Evolutionary conservation across 2,329 filamentous ascomycete genomes (phyloP).

Genomic region (Cladophialophora immunda): DNA sequence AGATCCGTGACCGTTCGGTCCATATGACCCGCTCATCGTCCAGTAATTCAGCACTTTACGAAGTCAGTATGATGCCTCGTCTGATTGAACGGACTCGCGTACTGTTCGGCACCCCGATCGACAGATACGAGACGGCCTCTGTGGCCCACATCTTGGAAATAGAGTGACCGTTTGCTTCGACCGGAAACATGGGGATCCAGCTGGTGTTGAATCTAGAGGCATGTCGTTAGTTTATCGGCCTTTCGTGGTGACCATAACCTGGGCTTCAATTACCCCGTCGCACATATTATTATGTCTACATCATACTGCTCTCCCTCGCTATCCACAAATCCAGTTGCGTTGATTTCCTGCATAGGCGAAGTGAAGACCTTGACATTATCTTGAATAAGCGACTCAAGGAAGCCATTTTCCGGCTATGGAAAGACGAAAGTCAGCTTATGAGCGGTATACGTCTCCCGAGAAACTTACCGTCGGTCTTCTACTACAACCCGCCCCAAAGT

Average conservation of each 20-base stretch:
- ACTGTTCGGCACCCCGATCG: constrained; percentile 8
- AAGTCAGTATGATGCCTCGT: neutral
- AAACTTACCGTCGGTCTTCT: constrained; percentile 53
- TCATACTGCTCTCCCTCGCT: constrained; percentile 30
- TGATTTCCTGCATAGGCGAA: constrained; percentile 46
- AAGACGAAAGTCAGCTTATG: neutral
- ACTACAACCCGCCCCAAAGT: constrained; percentile 51
- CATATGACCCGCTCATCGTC: constrained; percentile 43
- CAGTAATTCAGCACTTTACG: constrained; percentile 42
- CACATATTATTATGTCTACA: constrained; percentile 34
- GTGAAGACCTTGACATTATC: constrained; percentile 56
- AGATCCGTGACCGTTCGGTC: constrained; percentile 42
- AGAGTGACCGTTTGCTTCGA: constrained; percentile 34
- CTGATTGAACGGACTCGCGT: neutral
- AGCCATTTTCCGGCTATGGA: constrained; percentile 37
- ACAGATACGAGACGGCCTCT: constrained; percentile 3
- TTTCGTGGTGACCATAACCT: neutral
- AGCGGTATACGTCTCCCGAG: neutral
- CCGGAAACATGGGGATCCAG: constrained; percentile 41
- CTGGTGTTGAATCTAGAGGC: constrained; percentile 45
- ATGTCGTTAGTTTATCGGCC: neutral
- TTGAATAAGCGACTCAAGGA: constrained; percentile 44
- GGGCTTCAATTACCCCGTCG: constrained; percentile 26
- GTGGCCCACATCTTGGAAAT: constrained; percentile 35
- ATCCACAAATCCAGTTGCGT: constrained; percentile 20